Evolutionary conservation across 352 stramenopile species (phyloP).

Genomic region (Hyaloperonospora brassicae): DNA sequence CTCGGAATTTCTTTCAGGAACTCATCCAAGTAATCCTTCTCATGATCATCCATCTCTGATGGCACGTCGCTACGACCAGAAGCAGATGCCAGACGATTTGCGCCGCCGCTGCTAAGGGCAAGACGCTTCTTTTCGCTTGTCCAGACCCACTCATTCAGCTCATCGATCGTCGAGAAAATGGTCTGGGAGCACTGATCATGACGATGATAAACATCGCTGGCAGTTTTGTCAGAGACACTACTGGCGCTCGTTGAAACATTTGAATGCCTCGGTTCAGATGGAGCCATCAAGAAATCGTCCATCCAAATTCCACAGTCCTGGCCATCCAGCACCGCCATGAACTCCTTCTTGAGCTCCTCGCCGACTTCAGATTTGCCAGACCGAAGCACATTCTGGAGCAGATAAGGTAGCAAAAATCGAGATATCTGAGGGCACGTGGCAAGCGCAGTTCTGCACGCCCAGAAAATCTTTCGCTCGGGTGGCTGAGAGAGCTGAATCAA

Average conservation of each 20-base stretch:
- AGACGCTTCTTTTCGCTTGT: conserved; percentile 74
- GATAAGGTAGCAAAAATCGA: conserved; percentile 73
- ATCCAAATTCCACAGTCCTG: conserved; percentile 52
- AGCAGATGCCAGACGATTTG: conserved; percentile 33
- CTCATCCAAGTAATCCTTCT: conserved; percentile 71
- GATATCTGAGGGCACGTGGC: conserved; percentile 62
- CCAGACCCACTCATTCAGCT: conserved; percentile 86
- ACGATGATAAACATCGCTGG: conserved; percentile 59
- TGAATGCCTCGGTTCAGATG: conserved; percentile 20
- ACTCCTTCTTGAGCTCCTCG: conserved; percentile 66
- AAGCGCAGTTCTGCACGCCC: conserved; percentile 54
- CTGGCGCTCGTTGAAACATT: conserved; percentile 10
- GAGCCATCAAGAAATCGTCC: conserved; percentile 36
- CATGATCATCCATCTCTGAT: conserved; percentile 60
- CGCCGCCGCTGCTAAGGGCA: conserved; percentile 41
- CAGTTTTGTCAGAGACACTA: conserved; percentile 13
- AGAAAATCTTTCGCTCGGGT: conserved; percentile 82
- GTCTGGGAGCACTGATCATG: conserved; percentile 82
- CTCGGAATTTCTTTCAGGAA: conserved; percentile 70
- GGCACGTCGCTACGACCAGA: conserved; percentile 34
- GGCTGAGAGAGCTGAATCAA: conserved; percentile 71
- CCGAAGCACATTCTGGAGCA: conserved; percentile 80
- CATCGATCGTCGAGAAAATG: conserved; percentile 81
- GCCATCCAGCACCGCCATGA: conserved; percentile 75
- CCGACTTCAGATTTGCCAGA: conserved; percentile 56